Evolutionary conservation across 83 land plant genomes (phyloP).

Genomic region (Thuja plicata): DNA sequence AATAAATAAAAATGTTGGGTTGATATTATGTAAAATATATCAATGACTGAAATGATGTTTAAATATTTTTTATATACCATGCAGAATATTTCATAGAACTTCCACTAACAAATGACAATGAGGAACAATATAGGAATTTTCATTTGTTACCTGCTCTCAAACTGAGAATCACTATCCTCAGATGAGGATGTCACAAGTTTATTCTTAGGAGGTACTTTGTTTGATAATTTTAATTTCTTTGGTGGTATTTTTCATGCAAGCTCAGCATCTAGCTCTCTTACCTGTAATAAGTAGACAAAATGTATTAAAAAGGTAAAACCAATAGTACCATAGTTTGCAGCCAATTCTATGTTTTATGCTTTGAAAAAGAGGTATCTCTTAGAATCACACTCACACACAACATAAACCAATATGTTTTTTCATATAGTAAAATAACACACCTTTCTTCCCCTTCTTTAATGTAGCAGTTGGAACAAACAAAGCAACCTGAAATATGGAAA

Average conservation of each 20-base stretch:
- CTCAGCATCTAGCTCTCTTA: neutral
- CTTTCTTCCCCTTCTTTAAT: neutral
- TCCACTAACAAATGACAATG: neutral
- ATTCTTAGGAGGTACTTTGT: neutral
- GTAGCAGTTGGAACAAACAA: neutral
- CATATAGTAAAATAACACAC: neutral
- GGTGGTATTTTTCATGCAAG: neutral
- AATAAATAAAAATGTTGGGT: no score
- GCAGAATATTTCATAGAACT: neutral
- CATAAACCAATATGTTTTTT: neutral
- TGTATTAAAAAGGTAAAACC: neutral
- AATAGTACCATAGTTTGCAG: neutral
- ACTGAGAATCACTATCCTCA: neutral
- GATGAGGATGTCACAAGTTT: slow-evolving; percentile 10
- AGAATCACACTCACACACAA: neutral
- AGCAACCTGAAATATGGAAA: neutral
- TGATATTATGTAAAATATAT: no score
- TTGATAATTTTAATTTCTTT: neutral
- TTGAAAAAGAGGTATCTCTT: neutral
- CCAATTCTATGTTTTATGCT: neutral
- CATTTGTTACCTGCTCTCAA: neutral
- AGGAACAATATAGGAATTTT: neutral
- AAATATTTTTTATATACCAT: no score
- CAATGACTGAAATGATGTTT: no score
- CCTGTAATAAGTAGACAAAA: neutral